A percentile compares a stretch with the other conserved stretches of the same genome.
phyloP scores from a whole-genome alignment of 768 basidiomycete species.

The Punctularia strigosozonata region DNA sequence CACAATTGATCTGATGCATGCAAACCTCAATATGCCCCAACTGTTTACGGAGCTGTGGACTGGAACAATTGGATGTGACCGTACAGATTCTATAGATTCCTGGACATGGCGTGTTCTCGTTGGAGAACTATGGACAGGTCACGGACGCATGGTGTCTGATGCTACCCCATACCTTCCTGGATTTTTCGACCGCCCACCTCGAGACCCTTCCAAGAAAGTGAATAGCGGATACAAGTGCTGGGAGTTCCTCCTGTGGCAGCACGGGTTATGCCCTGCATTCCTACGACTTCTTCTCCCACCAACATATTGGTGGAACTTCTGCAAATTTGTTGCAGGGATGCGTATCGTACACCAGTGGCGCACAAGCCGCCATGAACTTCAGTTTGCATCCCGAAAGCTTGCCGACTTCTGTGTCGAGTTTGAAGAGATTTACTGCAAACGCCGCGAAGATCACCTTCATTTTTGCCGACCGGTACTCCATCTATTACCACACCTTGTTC shows the following conservation, averaged over 20 bases:
- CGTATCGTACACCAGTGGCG: constrained; percentile 11
- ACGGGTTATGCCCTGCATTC: constrained; percentile 21
- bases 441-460: constrained; percentile 14
- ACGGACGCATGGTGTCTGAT: constrained; percentile 12
- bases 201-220: constrained; percentile 24
- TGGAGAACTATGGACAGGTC: constrained; percentile 10
- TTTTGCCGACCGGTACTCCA: constrained; percentile 20
- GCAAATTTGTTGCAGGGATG: constrained; percentile 14
- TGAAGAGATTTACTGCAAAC: constrained; percentile 18
- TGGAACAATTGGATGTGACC: constrained; percentile 9
- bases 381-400: constrained; percentile 8
- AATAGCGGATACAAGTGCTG: constrained; percentile 26
- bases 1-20: constrained; percentile 30
- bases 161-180: constrained; percentile 11
- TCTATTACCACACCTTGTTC: constrained; percentile 14
- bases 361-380: constrained; percentile 9
- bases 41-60: constrained; percentile 15
- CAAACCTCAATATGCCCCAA: constrained; percentile 14
- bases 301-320: constrained; percentile 14
- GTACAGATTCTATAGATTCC: constrained; percentile 5
- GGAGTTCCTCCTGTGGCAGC: constrained; percentile 23
- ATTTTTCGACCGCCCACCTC: constrained; percentile 18
- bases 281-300: constrained; percentile 10
- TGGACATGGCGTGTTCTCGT: constrained; percentile 15
- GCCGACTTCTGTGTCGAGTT: constrained; percentile 17